These are phyloP conservation scores for Backusella parvicylindrica DNA, from an alignment of 192 early-diverging fungal species.

Conservation along the genomic window DNA sequence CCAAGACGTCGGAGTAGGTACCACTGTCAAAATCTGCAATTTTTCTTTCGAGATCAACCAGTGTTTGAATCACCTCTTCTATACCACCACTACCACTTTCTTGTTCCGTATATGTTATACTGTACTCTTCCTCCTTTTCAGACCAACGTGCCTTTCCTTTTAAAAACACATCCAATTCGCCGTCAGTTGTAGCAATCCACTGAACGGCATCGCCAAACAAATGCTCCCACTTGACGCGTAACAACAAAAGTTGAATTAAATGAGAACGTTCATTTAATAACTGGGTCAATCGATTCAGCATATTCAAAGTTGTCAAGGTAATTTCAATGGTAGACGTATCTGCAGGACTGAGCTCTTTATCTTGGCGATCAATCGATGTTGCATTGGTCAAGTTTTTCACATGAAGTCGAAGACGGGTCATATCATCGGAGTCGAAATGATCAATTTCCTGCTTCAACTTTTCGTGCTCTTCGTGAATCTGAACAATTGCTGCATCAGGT, in stretches of 20 bases:
- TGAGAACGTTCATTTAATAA: constrained; percentile 20
- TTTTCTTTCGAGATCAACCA: constrained; percentile 15
- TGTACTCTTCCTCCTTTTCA: constrained; percentile 6
- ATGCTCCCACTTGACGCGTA: constrained; percentile 38
- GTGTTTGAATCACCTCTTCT: constrained; percentile 4
- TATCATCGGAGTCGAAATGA: constrained; percentile 33
- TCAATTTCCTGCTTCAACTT: constrained; percentile 33
- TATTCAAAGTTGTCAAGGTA: constrained; percentile 30
- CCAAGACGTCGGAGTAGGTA: constrained; percentile 11
- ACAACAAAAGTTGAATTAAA: constrained; percentile 12
- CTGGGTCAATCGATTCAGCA: constrained; percentile 27
- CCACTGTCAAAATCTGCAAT: constrained; percentile 25
- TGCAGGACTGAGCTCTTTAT: constrained; percentile 25
- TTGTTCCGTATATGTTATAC: not conserved
- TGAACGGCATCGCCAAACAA: constrained; percentile 25
- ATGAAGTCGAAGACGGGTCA: constrained; percentile 32
- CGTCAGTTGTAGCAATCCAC: constrained; percentile 13
- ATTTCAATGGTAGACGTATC: constrained; percentile 39
- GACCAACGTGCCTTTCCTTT: constrained; percentile 20
- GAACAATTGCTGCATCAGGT: not conserved
- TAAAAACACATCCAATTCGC: constrained; percentile 25
- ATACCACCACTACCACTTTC: not conserved
- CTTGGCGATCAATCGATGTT: not conserved
- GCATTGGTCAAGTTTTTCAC: constrained; percentile 24
- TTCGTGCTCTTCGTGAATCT: constrained; percentile 26